phyloP scores from a whole-genome alignment of 805 yeast genomes.

The Barnettozyma botsteinii region DNA sequence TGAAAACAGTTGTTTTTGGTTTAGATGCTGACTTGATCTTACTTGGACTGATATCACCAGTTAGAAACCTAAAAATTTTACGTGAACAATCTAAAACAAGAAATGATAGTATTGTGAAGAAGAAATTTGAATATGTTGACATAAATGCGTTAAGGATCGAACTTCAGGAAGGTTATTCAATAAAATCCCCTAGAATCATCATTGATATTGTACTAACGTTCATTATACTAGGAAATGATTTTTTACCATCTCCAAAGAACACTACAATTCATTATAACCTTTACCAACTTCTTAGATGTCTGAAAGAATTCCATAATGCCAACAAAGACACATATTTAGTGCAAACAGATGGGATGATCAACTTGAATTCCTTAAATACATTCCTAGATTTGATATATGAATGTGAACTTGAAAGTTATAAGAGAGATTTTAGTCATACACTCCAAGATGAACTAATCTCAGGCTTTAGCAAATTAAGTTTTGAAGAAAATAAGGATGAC shows the following conservation, averaged over 20 bases:
- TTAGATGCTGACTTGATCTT: constrained; percentile 92
- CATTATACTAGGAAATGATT: constrained; percentile 94
- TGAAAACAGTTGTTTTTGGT: constrained; percentile 85
- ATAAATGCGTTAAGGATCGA: constrained; percentile 63
- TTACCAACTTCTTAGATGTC: constrained; percentile 46
- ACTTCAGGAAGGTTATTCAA: constrained; percentile 52
- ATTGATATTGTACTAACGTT: constrained; percentile 83
- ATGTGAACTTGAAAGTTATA: background rate
- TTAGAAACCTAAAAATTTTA: constrained; percentile 76
- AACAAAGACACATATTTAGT: background rate
- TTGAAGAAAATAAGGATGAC: constrained; percentile 51
- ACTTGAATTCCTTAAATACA: constrained; percentile 25
- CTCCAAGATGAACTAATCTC: too few species aligned
- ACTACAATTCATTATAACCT: constrained; percentile 71
- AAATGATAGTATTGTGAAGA: constrained; percentile 63
- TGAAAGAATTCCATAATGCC: constrained; percentile 37
- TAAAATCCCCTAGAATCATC: constrained; percentile 24
- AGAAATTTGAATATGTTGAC: constrained; percentile 59
- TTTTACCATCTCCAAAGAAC: constrained; percentile 83
- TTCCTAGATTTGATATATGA: constrained; percentile 2
- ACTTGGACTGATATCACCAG: constrained; percentile 80
- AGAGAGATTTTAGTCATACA: constrained; percentile 31
- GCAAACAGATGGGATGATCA: background rate
- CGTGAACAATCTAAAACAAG: constrained; percentile 52
- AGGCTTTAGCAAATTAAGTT: too few species aligned